Conservation (phyloP, 1,139 yeast genomes). For the Blastobotrys buckinghamii region DNA sequence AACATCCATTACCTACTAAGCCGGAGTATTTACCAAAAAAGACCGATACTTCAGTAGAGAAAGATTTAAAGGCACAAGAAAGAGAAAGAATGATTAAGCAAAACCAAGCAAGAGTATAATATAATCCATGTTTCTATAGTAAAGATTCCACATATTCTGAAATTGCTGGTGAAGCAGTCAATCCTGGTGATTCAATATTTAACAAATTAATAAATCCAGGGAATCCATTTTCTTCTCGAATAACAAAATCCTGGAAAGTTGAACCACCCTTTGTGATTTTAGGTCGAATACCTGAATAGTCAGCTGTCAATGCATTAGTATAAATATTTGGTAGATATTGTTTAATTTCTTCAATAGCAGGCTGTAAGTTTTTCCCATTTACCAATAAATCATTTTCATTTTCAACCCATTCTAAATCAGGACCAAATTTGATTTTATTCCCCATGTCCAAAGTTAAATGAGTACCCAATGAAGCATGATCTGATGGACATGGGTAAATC, state of each 20-base stretch:
- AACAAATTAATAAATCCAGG: constrained; percentile 76
- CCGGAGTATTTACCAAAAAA: constrained; percentile 64
- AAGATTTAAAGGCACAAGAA: constrained; percentile 20
- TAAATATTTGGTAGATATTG: constrained; percentile 59
- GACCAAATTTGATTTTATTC: constrained; percentile 79
- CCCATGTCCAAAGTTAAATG: constrained; percentile 81
- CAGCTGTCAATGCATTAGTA: constrained; percentile 49
- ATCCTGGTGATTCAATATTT: constrained; percentile 88
- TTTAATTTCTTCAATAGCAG: constrained; percentile 54
- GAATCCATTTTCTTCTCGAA: constrained; percentile 57
- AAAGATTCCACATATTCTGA: constrained; percentile 60
- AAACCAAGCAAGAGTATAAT: constrained; percentile 14
- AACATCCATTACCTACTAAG: constrained; percentile 68
- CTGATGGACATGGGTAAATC: constrained; percentile 77
- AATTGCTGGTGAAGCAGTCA: constrained; percentile 76
- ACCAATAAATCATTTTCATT: constrained; percentile 34
- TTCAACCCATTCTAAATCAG: constrained; percentile 80
- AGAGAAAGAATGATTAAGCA: constrained; percentile 24
- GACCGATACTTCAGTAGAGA: constrained; percentile 23
- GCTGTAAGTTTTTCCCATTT: constrained; percentile 41
- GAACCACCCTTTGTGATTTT: constrained; percentile 48
- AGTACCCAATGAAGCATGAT: constrained; percentile 74
- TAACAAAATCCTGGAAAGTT: constrained; percentile 65
- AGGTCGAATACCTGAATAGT: constrained; percentile 81
- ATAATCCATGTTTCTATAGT: constrained; percentile 14